phyloP scores from a whole-genome alignment of 805 yeast species.

The Blastobotrys mokoenaii region DNA sequence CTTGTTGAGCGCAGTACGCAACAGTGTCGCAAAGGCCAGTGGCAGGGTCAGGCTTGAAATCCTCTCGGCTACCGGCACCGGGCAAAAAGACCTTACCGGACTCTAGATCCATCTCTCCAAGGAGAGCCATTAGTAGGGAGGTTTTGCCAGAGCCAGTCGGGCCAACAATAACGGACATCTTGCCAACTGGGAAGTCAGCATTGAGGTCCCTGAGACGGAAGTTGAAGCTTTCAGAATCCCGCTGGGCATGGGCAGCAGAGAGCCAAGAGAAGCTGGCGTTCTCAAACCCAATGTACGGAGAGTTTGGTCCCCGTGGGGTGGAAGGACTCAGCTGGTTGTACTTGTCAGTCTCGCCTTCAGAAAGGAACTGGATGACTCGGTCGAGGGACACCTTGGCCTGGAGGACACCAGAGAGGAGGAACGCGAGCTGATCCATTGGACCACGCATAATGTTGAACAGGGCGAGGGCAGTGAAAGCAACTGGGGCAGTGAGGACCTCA shows the following conservation, averaged over 20 bases:
- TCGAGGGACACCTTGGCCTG: constrained; percentile 93
- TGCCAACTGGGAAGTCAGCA: constrained; percentile 61
- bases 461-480: constrained; percentile 89
- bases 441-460: constrained; percentile 74
- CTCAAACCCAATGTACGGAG: constrained; percentile 72
- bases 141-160: constrained; percentile 96
- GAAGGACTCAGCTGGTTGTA: constrained; percentile 65
- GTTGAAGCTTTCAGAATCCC: neutral
- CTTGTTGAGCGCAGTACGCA: constrained; percentile 93
- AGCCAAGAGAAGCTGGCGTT: constrained; percentile 37
- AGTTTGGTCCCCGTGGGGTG: constrained; percentile 37
- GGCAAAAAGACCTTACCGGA: constrained; percentile 74
- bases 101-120: constrained; percentile 84
- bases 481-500: constrained; percentile 70
- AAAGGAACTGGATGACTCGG: constrained; percentile 73
- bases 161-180: constrained; percentile 80
- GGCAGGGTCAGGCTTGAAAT: constrained; percentile 55
- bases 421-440: constrained; percentile 86
- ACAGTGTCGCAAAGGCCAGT: constrained; percentile 87
- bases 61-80: constrained; percentile 63
- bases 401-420: constrained; percentile 75
- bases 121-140: constrained; percentile 76
- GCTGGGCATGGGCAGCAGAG: constrained; percentile 20
- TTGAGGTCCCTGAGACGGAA: constrained; percentile 73
- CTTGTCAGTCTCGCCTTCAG: constrained; percentile 77